phyloP scores from a whole-genome alignment of 2,329 filamentous ascomycete genomes.

The Pleurostoma richardsiae region DNA sequence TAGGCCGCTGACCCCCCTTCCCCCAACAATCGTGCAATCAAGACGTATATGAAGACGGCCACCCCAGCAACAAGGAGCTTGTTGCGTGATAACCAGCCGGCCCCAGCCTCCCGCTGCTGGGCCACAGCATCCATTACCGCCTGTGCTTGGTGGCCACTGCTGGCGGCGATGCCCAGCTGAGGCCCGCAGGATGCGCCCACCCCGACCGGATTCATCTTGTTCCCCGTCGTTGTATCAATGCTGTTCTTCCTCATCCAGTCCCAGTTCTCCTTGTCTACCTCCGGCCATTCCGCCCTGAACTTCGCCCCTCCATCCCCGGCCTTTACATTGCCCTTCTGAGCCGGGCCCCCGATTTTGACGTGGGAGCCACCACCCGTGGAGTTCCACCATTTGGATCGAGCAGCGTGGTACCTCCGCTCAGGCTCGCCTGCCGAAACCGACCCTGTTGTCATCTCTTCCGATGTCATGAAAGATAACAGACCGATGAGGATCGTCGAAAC shows the following conservation, averaged over 20 bases:
- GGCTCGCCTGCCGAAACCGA: constrained; percentile 71
- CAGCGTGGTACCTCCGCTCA: constrained; percentile 74
- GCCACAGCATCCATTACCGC: constrained; percentile 71
- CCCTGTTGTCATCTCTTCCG: constrained; percentile 97
- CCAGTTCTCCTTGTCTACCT: constrained; percentile 84
- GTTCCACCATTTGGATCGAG: constrained; percentile 91
- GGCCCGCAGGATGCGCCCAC: constrained; percentile 39
- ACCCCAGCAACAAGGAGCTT: constrained; percentile 69
- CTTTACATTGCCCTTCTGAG: constrained; percentile 74
- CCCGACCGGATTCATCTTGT: constrained; percentile 48
- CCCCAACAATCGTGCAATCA: constrained; percentile 71
- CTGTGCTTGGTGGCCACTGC: constrained; percentile 60
- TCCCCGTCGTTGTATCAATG: constrained; percentile 73
- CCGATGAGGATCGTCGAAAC: constrained; percentile 95
- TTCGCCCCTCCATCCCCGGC: constrained; percentile 89
- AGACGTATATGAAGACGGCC: constrained; percentile 74
- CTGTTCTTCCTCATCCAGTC: constrained; percentile 82
- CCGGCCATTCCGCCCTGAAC: constrained; percentile 85
- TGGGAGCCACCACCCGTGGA: constrained; percentile 82
- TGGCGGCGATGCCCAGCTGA: constrained; percentile 55
- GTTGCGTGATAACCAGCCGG: constrained; percentile 77
- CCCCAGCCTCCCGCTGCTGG: constrained; percentile 73
- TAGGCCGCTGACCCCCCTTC: constrained; percentile 19
- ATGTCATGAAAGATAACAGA: constrained; percentile 94
- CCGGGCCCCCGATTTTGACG: constrained; percentile 41